Conservation (phyloP, 805 yeast genomes). For the Lachancea kluyveri region DNA sequence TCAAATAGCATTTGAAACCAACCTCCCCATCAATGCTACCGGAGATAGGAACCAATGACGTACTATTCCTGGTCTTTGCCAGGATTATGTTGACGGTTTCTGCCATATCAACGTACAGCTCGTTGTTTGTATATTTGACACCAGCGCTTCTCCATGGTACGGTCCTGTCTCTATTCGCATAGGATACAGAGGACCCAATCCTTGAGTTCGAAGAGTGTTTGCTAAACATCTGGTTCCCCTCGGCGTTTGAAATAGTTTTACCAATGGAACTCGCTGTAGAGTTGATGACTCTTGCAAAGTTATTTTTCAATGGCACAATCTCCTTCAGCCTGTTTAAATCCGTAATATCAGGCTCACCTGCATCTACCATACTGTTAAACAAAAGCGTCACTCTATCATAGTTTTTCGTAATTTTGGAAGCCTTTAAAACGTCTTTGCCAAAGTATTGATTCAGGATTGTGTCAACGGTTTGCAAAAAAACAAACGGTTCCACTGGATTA, state of each 20-base stretch:
- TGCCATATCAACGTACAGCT: slow-evolving; percentile 74
- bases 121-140: slow-evolving; percentile 73
- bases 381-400: slow-evolving; percentile 65
- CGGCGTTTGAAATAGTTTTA: slow-evolving; percentile 6
- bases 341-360: slow-evolving; percentile 64
- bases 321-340: slow-evolving; percentile 65
- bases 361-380: slow-evolving; percentile 72
- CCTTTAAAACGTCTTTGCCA: slow-evolving; percentile 43
- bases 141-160: slow-evolving; percentile 75
- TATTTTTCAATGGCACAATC: slow-evolving; percentile 48
- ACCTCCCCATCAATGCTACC: slow-evolving; percentile 56
- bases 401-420: slow-evolving; percentile 58
- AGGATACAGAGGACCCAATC: too few species aligned
- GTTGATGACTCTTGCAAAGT: slow-evolving; percentile 31
- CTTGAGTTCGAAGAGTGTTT: slow-evolving; percentile 16
- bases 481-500: slow-evolving; percentile 51
- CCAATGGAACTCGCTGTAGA: slow-evolving; percentile 30
- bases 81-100: slow-evolving; percentile 59
- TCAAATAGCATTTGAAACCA: slow-evolving; percentile 58
- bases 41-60: slow-evolving; percentile 10
- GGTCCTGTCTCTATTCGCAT: slow-evolving; percentile 24
- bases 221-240: slow-evolving; percentile 20
- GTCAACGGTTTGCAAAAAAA: slow-evolving; percentile 45
- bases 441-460: slow-evolving; percentile 54
- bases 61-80: slow-evolving; percentile 8